phyloP scores from a whole-genome alignment of 805 yeast genomes.

The Saccharomyces mikatae region DNA sequence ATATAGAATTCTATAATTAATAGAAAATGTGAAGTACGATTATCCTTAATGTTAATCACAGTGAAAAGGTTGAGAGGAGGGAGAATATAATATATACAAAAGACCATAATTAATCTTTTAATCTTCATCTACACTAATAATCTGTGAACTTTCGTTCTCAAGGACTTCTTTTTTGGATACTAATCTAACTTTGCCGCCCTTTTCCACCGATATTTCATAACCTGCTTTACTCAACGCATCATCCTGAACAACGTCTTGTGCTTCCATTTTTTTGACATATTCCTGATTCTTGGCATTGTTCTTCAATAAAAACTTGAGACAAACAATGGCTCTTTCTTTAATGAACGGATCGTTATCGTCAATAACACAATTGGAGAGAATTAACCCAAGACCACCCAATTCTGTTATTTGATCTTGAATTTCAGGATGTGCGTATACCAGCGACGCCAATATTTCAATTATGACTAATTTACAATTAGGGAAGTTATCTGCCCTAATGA shows the following conservation, averaged over 20 bases:
- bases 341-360: slow-evolving; percentile 85
- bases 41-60: not conserved
- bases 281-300: slow-evolving; percentile 64
- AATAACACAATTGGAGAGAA: slow-evolving; percentile 73
- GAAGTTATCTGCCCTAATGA: slow-evolving; percentile 34
- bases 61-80: not conserved
- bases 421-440: slow-evolving; percentile 42
- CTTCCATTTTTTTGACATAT: slow-evolving; percentile 71
- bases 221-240: slow-evolving; percentile 64
- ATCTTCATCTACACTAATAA: not conserved
- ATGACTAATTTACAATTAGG: slow-evolving; percentile 62
- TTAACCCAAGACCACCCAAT: slow-evolving; percentile 58
- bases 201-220: slow-evolving; percentile 59
- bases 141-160: not conserved
- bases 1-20: slow-evolving; percentile 2
- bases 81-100: not conserved
- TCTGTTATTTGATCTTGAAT: slow-evolving; percentile 65
- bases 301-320: slow-evolving; percentile 60
- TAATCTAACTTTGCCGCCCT: slow-evolving; percentile 56
- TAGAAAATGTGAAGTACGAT: not conserved
- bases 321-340: slow-evolving; percentile 75
- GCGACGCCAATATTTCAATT: slow-evolving; percentile 55
- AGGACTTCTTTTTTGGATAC: slow-evolving; percentile 22
- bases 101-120: not conserved
- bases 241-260: slow-evolving; percentile 54